Evolutionary conservation across 2,329 filamentous ascomycete genomes (phyloP), one percentile per base, ranked within the genome.

Genomic region (Hypoxylon sp.): DNA sequence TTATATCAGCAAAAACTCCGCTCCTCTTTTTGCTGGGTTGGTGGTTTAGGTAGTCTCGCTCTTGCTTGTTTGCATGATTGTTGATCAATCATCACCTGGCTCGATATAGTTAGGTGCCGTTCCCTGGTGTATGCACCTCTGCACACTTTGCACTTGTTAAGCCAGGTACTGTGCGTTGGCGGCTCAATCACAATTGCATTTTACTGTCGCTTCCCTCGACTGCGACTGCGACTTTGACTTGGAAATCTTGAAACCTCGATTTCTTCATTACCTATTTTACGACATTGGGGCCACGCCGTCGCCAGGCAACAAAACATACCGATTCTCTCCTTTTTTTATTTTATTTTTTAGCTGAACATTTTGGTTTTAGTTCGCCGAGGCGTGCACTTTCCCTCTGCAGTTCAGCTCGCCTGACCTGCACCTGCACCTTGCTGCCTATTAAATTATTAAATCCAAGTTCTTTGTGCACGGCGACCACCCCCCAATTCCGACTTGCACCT

Each of bases 71-170:
- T 65, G 56, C 61, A 59, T 65, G 67, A 67, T 72, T 73, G 70
- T 73, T 72, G 68, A 72, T 73, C 72, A 66, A 72, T 74, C 69
- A 62, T 55, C 50, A 29, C 52, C 48, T 57, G 31, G 32, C 10
- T 59, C 50, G 62, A 57, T 52, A 60, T 42, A 53, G 21, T 63
- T 52, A 48, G 50, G 58, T 65, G 44, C 54, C 21, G 19, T 19
- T 48, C 35, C 32, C 37, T 27, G 37, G 53, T 59, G 35, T 50
- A 39, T 37, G 47, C n/a, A 37, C 32, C 46, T 37, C 44, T 15
- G 39, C 39, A 29, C 15, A 24, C 17, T 46, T 17, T 44, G 4
- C 19, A 44, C 7, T 8, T 27, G 3, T 27, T 27, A 27, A 27
- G 24, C 39, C 39, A 35, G 37, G n/a, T 15, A 35, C 53, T 57